These are phyloP conservation scores for Cephaloascus albidus DNA, from an alignment of 805 yeast species.

Conservation along the genomic window DNA sequence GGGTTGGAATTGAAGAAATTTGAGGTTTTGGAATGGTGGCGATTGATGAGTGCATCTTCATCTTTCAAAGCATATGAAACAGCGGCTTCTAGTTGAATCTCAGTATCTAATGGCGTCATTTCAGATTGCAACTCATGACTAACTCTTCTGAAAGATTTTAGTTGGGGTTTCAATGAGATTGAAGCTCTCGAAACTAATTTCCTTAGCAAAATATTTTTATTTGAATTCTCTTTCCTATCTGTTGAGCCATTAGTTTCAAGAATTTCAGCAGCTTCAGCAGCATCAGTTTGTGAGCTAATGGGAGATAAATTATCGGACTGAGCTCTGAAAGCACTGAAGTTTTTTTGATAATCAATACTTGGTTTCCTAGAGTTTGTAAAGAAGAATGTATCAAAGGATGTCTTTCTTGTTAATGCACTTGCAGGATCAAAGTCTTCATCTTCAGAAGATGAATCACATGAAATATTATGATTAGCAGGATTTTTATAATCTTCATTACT, in stretches of 20 bases:
- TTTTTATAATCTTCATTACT: not conserved
- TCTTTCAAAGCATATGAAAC: slow-evolving; percentile 19
- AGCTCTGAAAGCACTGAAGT: not conserved
- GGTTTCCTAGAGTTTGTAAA: not conserved
- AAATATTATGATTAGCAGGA: not conserved
- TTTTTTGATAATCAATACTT: not conserved
- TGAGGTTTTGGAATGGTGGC: slow-evolving; percentile 3
- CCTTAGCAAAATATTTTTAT: not conserved
- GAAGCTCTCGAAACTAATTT: slow-evolving; percentile 11
- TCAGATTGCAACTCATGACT: slow-evolving; percentile 21
- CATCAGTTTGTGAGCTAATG: not conserved
- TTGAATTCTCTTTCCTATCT: not conserved
- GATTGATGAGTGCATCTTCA: slow-evolving; percentile 12
- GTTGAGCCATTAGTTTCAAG: not conserved
- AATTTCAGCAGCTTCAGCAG: too few relatives aligned
- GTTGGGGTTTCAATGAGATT: slow-evolving; percentile 14
- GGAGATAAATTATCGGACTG: not conserved
- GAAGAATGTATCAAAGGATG: not conserved
- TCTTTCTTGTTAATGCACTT: not conserved
- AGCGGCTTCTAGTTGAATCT: slow-evolving; percentile 21
- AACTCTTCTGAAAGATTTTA: slow-evolving; percentile 22
- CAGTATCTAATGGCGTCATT: slow-evolving; percentile 20
- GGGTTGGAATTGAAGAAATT: slow-evolving; percentile 1
- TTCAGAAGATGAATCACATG: not conserved
- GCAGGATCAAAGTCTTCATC: not conserved